phyloP scores from a whole-genome alignment of 1,284 basidiomycete species.

The Leccinum griseonigrum region DNA sequence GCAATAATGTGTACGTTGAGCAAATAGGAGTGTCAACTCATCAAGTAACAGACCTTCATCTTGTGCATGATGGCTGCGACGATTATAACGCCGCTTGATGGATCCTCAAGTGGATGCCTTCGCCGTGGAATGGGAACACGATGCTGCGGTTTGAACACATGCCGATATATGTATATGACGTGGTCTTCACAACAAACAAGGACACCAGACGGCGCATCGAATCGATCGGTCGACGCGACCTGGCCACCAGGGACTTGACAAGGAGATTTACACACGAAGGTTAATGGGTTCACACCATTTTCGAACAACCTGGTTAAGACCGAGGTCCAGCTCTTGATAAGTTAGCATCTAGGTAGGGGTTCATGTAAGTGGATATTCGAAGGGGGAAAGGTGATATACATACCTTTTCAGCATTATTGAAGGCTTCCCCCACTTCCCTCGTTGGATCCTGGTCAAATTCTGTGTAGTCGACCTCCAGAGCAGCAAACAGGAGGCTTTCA shows the following conservation, averaged over 20 bases:
- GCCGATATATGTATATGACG: constrained; percentile 80
- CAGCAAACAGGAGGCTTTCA: constrained; percentile 94
- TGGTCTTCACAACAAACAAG: constrained; percentile 95
- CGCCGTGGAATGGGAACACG: constrained; percentile 92
- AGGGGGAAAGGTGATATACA: constrained; percentile 14
- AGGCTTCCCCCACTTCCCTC: constrained; percentile 65
- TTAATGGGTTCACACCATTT: constrained; percentile 98
- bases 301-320: constrained; percentile 93
- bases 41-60: constrained; percentile 74
- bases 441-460: constrained; percentile 93
- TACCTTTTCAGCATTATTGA: constrained; percentile 87
- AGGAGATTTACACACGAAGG: constrained; percentile 83
- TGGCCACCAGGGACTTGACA: constrained; percentile 98
- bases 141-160: constrained; percentile 87
- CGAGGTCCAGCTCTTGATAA: constrained; percentile 95
- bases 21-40: neutral
- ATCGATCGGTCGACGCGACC: constrained; percentile 80
- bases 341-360: constrained; percentile 71
- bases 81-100: constrained; percentile 83
- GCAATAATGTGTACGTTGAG: constrained; percentile 31
- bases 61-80: constrained; percentile 96
- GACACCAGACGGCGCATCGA: constrained; percentile 94
- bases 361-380: constrained; percentile 7
- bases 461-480: constrained; percentile 90
- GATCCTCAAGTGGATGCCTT: constrained; percentile 78